These are phyloP conservation scores for Wickerhamomyces ciferrii DNA, from an alignment of 805 yeast genomes.

Conservation along the genomic window DNA sequence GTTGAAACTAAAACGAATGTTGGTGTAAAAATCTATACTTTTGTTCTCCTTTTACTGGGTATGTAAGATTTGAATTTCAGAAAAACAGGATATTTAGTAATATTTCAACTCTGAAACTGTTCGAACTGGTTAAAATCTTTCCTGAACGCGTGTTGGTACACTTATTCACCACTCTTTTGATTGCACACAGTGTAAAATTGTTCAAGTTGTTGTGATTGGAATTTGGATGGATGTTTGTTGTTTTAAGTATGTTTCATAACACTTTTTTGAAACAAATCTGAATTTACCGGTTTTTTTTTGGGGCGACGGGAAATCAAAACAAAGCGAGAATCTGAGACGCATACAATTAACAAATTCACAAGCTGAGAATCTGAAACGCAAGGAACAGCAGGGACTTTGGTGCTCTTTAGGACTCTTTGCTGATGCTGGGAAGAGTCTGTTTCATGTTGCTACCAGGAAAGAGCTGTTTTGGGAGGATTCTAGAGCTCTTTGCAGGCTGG, in stretches of 20 bases:
- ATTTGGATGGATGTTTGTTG: background rate
- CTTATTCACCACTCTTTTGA: background rate
- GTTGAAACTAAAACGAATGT: background rate
- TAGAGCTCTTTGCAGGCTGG: background rate
- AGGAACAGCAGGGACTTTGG: background rate
- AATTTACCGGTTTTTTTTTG: background rate
- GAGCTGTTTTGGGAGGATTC: background rate
- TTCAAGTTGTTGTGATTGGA: no score
- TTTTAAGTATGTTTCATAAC: background rate
- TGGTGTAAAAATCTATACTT: background rate
- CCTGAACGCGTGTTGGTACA: background rate
- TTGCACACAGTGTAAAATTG: background rate
- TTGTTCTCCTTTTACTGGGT: background rate
- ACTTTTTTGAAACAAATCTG: background rate
- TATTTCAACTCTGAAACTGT: conserved; percentile 11
- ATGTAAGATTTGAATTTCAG: background rate
- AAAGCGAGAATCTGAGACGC: background rate
- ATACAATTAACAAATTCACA: background rate
- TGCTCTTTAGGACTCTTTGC: background rate
- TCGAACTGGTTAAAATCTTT: conserved; percentile 5
- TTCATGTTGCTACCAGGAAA: background rate
- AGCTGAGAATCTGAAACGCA: background rate
- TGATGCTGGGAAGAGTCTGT: background rate
- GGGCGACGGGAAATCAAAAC: background rate
- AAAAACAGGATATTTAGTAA: conserved; percentile 5